Evolutionary conservation across 495 filamentous ascomycete genomes (phyloP), one percentile per base, ranked within the genome.

Genomic region (Penicillium dipodomyicola): DNA sequence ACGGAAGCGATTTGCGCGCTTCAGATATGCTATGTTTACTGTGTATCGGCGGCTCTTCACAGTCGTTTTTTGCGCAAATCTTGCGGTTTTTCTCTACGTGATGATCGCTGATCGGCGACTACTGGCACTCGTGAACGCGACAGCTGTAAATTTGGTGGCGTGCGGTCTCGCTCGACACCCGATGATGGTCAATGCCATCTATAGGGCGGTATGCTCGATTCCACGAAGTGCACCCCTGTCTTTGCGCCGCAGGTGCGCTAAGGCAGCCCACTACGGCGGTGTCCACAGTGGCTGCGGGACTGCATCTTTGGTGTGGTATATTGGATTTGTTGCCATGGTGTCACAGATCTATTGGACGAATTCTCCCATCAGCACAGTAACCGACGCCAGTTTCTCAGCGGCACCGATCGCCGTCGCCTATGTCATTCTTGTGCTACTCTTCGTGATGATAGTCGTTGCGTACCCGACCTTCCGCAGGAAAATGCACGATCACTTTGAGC

Each of bases 231-330:
- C 77, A 42, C 87, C 87, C 0, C 73, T 88, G 20, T 75, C 73
- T 27, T 66, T 87, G 23, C 83, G 87, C 20, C 75, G 76, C 4
- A 73, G 80, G 9, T 75, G 79, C 0, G 85, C 86, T 20, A 87
- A 88, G 61, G 72, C 88, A n/a, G 88, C 86, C 62, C 81, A 86
- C 23, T 84, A 84, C 58, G 87, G 87, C 23, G 87, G 87, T n/a
- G 71, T 88, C 22, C 87, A 89, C 64, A 84, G 79, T 62, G 84
- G 84, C 15, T 83, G 83, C 29, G 85, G 82, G 12, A 74, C 84
- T 15, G 82, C 82, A 17, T 83, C 83, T 25, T 77, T 81, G 0
- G 64, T 82, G n/a, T 90, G 87, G 87, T 88, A 86, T 67, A 68
- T 82, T 35, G 75, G 77, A 47, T 72, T 77, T 32, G 79, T 78